These are phyloP conservation scores for Kalaharituber pfeilii DNA, from an alignment of 2,329 filamentous ascomycete species.

Conservation along the genomic window DNA sequence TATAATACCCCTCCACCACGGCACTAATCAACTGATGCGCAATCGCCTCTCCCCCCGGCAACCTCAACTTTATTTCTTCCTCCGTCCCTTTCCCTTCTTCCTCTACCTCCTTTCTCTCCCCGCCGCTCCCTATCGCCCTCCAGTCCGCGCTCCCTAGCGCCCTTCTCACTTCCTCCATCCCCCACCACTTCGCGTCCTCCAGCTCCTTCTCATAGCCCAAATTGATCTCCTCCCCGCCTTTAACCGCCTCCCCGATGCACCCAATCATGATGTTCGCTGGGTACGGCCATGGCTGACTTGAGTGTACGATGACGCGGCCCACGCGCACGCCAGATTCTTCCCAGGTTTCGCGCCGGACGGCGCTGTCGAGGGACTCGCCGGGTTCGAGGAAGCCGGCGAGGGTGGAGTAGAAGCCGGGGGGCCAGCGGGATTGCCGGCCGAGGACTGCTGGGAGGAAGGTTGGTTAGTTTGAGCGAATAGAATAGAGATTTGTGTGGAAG, in stretches of 20 bases:
- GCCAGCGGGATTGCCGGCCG: conserved; percentile 70
- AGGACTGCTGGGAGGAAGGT: conserved; percentile 35
- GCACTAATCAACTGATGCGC: conserved; percentile 73
- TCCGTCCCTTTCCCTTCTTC: conserved; percentile 27
- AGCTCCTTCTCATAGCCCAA: conserved; percentile 81
- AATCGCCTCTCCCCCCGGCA: conserved; percentile 80
- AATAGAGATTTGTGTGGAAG: not conserved
- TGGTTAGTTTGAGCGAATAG: not conserved
- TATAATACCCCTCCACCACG: conserved; percentile 52
- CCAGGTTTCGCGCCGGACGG: conserved; percentile 68
- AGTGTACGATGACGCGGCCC: conserved; percentile 64
- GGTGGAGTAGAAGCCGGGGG: conserved; percentile 70
- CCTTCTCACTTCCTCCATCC: conserved; percentile 59
- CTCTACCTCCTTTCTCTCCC: conserved; percentile 7
- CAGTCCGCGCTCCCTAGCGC: conserved; percentile 30
- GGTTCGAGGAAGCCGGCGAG: conserved; percentile 77
- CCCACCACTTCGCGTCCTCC: conserved; percentile 77
- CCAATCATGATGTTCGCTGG: conserved; percentile 73
- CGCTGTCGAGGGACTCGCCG: conserved; percentile 69
- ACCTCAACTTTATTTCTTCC: conserved; percentile 48
- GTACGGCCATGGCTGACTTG: conserved; percentile 75
- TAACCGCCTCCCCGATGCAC: conserved; percentile 70
- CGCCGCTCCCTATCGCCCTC: conserved; percentile 5
- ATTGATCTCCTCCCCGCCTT: conserved; percentile 61
- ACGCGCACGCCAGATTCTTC: conserved; percentile 65